Evolutionary conservation across 2,329 filamentous ascomycete genomes (phyloP), one percentile per base, ranked within the genome.

Genomic region (Calonectria montana): DNA sequence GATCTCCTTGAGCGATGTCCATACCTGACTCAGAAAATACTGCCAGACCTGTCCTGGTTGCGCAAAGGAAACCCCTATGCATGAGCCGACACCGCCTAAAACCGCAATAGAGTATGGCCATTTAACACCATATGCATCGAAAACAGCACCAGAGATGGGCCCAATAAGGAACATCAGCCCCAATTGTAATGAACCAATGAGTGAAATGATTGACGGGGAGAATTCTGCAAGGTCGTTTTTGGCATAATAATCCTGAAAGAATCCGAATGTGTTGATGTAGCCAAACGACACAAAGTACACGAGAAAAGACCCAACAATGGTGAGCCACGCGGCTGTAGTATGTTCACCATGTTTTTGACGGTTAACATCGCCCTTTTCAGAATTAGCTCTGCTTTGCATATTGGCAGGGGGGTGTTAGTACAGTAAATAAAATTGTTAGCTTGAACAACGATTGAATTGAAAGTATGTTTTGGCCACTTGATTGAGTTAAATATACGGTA

Each of bases 261-360:
- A 69, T 2, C 67, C 67, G 15, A 64, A 69, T 12, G 47, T 69
- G 18, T 64, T 69, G n/a, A 69, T 69, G 67, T 53, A 69, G 12
- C 67, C 67, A 21, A 69, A 69, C 2, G 67, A 69, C 12, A 57
- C 59, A 25, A 69, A 69, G 18, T 69, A 69, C 2, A 69, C 67
- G 23, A 69, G 57, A 37, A 69, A 50, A 3, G 67, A 69, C 18
- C 67, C 67, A 10, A 23, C 47, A 8, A 69, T 57, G 29, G 67
- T 69, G 8, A 69, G 45, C 67, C 59, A 69, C 16, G 57, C 67
- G 4, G 12, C 6, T 8, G 18, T 10, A 18, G 57, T 64, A 15
- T 69, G 67, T 16, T 53, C 59, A 47, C 43, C 35, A 47, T 47
- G 18, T 43, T 37, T 39, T 12, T 55, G 29, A 10, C 50, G 13